Conservation (phyloP, 1,284 basidiomycete genomes). For the Austroboletus sp. region DNA sequence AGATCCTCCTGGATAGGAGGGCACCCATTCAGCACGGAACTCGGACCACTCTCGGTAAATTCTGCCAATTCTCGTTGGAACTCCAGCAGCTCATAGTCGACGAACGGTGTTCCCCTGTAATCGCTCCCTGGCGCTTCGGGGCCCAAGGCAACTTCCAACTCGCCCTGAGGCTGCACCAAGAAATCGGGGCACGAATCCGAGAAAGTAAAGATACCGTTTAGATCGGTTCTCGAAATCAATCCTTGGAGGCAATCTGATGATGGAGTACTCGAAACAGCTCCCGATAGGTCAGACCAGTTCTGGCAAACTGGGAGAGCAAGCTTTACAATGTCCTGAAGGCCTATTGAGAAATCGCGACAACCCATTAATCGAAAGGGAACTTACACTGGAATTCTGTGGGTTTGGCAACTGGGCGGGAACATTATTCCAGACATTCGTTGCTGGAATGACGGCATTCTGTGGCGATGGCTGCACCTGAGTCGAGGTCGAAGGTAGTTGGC, state of each 20-base stretch:
- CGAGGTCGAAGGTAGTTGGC: slow-evolving; percentile 1
- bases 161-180: slow-evolving; percentile 29
- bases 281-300: slow-evolving; percentile 2
- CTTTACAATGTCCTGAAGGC: slow-evolving; percentile 9
- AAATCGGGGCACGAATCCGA: slow-evolving; percentile 28
- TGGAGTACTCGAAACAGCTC: not conserved
- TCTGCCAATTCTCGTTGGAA: slow-evolving; percentile 5
- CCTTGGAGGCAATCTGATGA: slow-evolving; percentile 18
- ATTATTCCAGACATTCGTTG: slow-evolving; percentile 11
- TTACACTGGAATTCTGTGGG: slow-evolving; percentile 12
- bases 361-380: not conserved
- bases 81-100: slow-evolving; percentile 8
- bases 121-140: slow-evolving; percentile 3
- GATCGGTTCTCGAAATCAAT: slow-evolving; percentile 20
- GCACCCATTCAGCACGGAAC: not conserved
- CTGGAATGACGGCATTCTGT: not conserved
- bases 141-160: slow-evolving; percentile 33
- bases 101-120: slow-evolving; percentile 10
- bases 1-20: slow-evolving; percentile 9
- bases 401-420: not conserved
- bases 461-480: slow-evolving; percentile 4
- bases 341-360: slow-evolving; percentile 3
- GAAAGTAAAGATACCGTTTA: slow-evolving; percentile 33
- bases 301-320: slow-evolving; percentile 13
- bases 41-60: not conserved